Base-by-base conservation (phyloP, 2,329 filamentous ascomycete species). In the Claviceps monticola region DNA sequence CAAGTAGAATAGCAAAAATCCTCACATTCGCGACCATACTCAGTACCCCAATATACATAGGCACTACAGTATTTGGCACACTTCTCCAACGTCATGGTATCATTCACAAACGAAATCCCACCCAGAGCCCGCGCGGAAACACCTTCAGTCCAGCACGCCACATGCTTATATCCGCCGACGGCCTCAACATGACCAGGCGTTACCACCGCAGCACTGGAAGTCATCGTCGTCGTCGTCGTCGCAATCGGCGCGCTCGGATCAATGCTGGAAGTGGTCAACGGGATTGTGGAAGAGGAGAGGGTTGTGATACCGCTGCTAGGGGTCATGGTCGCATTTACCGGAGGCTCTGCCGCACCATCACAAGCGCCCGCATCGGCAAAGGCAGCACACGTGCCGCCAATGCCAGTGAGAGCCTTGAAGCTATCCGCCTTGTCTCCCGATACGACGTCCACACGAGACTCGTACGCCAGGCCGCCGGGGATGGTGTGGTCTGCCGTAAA, bases 1-100 rank as follows among this genome's bases (percentile, higher is more conserved):
- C n/a, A 13, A 39, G 16, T 13, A 3, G 36, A 11, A 39, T 13
- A 34, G 9, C 46, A 39, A 5, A 9, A 9, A 13, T 38, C 61
- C 66, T 65, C 53, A 69, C 74, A 76, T 60, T 78, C 74, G 29
- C 71, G 66, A 9, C 73, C 72, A 54, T 73, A 78, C 57, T 78
- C 74, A 5, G 74, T 71, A 2, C 70, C 75, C 64, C 70, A 77
- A 56, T 72, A 75, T 46, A 65, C 62, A 58, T 69, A 76, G 1
- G 64, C 65, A 2, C 66, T 68, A 64, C 74, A 77, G 61, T 70
- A 73, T 2, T 56, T 55, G 64, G 68, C 66, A 59, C 74, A 77
- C 43, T 62, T 66, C 52, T 75, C 72, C 9, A 75, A 61, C 2
- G 74, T 76, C 73, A 76, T 76, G 21, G 63, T 63, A 41, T 76